phyloP scores from a whole-genome alignment of 1,284 basidiomycete species.

The Caloboletus firmus region DNA sequence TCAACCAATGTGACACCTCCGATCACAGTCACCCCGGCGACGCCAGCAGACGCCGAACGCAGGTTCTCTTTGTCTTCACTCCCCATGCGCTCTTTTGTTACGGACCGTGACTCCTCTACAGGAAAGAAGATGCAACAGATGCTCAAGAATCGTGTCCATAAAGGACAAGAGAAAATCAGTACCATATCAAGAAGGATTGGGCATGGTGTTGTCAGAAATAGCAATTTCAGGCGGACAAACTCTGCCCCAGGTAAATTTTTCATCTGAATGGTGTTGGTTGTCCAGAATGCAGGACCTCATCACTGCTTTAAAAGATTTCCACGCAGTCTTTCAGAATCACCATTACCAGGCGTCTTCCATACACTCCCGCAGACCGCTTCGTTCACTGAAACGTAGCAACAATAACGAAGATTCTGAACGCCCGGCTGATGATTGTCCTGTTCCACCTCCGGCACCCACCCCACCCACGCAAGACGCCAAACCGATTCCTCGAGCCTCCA shows the following conservation, averaged over 20 bases:
- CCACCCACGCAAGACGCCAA: slow-evolving; percentile 32
- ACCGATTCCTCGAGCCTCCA: slow-evolving; percentile 49
- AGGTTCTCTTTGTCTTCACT: slow-evolving; percentile 17
- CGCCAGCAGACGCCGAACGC: slow-evolving; percentile 39
- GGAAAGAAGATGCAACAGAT: slow-evolving; percentile 73
- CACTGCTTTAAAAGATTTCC: slow-evolving; percentile 50
- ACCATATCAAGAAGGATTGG: slow-evolving; percentile 77
- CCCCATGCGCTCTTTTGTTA: slow-evolving; percentile 32
- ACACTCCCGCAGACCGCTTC: slow-evolving; percentile 68
- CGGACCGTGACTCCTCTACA: slow-evolving; percentile 46
- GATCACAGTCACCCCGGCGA: slow-evolving; percentile 50
- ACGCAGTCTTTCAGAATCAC: slow-evolving; percentile 56
- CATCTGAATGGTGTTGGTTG: neutral
- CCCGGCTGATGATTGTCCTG: slow-evolving; percentile 39
- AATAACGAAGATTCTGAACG: slow-evolving; percentile 35
- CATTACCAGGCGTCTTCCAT: slow-evolving; percentile 85
- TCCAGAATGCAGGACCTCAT: neutral
- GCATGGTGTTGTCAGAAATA: slow-evolving; percentile 58
- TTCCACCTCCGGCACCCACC: slow-evolving; percentile 42
- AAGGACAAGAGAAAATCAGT: slow-evolving; percentile 67
- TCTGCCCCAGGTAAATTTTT: slow-evolving; percentile 61
- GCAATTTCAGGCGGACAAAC: slow-evolving; percentile 54
- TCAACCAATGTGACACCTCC: slow-evolving; percentile 28
- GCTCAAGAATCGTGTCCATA: slow-evolving; percentile 69
- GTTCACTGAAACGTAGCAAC: slow-evolving; percentile 46